A percentile compares a stretch with the other conserved stretches of the same genome.
Evolutionary conservation across 139 green algal species (phyloP).

Genomic region (Haematococcus sp.): DNA sequence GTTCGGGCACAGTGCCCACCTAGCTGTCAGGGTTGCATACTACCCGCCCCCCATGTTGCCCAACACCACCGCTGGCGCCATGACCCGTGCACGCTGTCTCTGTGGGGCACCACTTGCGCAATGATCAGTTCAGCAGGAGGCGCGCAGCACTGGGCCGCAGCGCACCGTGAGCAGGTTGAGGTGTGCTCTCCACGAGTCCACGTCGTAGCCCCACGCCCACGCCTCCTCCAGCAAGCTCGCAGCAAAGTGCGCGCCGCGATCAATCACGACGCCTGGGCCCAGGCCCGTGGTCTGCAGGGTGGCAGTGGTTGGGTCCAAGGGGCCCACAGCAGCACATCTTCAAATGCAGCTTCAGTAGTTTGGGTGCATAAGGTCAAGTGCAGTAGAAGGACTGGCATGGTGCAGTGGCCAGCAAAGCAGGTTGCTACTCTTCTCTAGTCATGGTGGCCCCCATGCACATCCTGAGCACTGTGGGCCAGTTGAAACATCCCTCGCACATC

Average conservation of each 20-base stretch:
- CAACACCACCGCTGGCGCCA: too few species aligned
- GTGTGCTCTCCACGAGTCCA: constrained; percentile 88
- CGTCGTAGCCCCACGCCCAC: constrained; percentile 90
- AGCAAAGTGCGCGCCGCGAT: constrained; percentile 47
- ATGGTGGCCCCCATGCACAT: too few species aligned
- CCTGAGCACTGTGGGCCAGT: neutral
- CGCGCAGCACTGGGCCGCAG: neutral
- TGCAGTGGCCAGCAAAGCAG: neutral
- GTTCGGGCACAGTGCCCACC: too few species aligned
- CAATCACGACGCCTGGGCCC: constrained; percentile 46
- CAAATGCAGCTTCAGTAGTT: neutral
- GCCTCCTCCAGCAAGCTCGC: constrained; percentile 78
- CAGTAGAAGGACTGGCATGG: neutral
- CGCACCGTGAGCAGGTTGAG: constrained; percentile 69
- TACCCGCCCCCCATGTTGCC: too few species aligned
- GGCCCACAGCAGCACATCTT: neutral
- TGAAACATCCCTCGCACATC: too few species aligned
- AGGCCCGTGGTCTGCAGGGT: neutral
- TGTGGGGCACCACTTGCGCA: too few species aligned
- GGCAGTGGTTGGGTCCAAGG: too few species aligned
- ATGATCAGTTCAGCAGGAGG: too few species aligned
- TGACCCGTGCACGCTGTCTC: too few species aligned
- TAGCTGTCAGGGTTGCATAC: neutral
- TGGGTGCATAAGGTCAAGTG: neutral
- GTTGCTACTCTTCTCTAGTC: too few species aligned